phyloP scores from a whole-genome alignment of 139 green algal species.

The Auxenochlorella protothecoides region DNA sequence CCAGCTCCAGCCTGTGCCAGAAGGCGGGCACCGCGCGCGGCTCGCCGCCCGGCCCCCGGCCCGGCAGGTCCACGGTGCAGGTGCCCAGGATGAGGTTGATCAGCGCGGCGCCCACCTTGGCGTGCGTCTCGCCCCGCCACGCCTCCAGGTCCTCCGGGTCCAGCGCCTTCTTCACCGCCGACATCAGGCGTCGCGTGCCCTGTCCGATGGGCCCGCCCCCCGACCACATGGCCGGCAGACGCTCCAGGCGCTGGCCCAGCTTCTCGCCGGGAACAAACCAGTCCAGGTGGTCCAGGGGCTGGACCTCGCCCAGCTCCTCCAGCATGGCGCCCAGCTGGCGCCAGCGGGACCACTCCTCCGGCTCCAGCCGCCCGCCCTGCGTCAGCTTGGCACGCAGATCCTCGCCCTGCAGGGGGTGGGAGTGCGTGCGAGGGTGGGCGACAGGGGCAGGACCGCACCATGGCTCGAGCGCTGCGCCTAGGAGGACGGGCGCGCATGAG shows the following conservation, averaged over 20 bases:
- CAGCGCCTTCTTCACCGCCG: no score
- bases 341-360: constrained; percentile 14
- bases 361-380: not conserved
- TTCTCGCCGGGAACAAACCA: constrained; percentile 12
- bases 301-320: constrained; percentile 21
- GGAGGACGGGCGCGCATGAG: no score
- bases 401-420: not conserved
- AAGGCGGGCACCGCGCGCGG: constrained; percentile 21
- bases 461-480: no score
- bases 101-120: constrained; percentile 25
- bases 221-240: no score
- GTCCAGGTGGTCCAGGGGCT: constrained; percentile 18
- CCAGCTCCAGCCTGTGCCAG: constrained; percentile 24
- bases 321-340: constrained; percentile 9
- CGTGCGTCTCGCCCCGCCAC: not conserved
- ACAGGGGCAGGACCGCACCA: no score
- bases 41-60: not conserved
- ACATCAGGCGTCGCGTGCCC: no score
- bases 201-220: no score
- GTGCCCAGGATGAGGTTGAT: constrained; percentile 28
- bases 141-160: no score
- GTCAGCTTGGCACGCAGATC: constrained; percentile 5
- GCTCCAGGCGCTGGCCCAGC: no score
- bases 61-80: constrained; percentile 17
- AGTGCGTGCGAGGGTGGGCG: not conserved